These are phyloP conservation scores for Babesia ovis DNA, from an alignment of 169 alveolate genomes.

Conservation along the genomic window DNA sequence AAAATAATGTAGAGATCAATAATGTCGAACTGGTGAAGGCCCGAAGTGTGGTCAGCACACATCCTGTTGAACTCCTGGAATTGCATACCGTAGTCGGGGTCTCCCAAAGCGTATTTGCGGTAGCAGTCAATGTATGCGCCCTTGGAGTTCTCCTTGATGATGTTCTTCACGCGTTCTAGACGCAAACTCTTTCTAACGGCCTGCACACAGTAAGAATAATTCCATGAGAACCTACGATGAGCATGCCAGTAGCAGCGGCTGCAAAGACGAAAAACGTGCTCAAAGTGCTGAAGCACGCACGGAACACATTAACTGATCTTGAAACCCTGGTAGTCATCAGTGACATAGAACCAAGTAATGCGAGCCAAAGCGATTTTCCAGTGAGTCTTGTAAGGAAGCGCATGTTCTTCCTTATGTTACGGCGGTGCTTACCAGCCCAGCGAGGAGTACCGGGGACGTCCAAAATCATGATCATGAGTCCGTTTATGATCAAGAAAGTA, in stretches of 20 bases:
- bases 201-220: conserved; percentile 17
- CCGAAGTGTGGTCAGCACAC: conserved; percentile 87
- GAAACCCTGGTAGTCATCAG: conserved; percentile 47
- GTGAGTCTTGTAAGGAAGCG: conserved; percentile 85
- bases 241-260: conserved; percentile 82
- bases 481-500: conserved; percentile 72
- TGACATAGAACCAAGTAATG: conserved; percentile 76
- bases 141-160: conserved; percentile 78
- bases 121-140: conserved; percentile 85
- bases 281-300: conserved; percentile 41
- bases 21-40: conserved; percentile 84
- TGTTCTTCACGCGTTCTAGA: conserved; percentile 82
- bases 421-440: conserved; percentile 88
- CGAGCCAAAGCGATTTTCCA: conserved; percentile 84
- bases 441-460: conserved; percentile 92
- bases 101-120: conserved; percentile 86
- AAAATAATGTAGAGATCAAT: conserved; percentile 85
- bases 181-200: conserved; percentile 85
- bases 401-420: conserved; percentile 79
- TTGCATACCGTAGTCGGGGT: conserved; percentile 90
- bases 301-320: conserved; percentile 40
- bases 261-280: conserved; percentile 75
- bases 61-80: conserved; percentile 87
- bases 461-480: conserved; percentile 82
- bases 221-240: conserved; percentile 68